Conservation (phyloP, 2,329 filamentous ascomycete species). For the Aspergillus vadensis region DNA sequence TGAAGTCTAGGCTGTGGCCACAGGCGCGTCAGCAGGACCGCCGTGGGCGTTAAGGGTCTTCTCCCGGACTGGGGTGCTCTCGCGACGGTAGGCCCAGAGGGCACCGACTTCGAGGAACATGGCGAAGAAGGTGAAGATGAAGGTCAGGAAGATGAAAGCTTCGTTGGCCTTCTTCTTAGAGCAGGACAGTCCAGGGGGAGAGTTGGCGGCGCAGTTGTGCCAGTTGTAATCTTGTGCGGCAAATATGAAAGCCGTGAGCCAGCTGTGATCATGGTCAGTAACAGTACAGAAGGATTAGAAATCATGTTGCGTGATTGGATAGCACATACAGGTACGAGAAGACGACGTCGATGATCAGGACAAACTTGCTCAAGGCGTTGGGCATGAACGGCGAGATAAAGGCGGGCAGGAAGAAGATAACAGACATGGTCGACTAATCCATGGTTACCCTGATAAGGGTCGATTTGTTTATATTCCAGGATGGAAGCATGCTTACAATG, state of each 20-base stretch:
- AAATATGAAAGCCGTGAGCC: constrained; percentile 54
- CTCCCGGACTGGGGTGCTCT: constrained; percentile 25
- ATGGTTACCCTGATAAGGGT: constrained; percentile 8
- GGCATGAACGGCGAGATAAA: constrained; percentile 46
- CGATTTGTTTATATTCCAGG: not conserved
- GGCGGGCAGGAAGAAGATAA: constrained; percentile 47
- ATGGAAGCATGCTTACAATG: constrained; percentile 37
- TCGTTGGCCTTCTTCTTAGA: constrained; percentile 44
- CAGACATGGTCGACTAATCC: constrained; percentile 34
- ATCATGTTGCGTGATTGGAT: too few species aligned
- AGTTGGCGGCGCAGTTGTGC: constrained; percentile 31
- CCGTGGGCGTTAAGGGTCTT: constrained; percentile 25
- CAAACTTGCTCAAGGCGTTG: constrained; percentile 37
- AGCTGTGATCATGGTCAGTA: constrained; percentile 29
- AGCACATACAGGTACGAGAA: constrained; percentile 50
- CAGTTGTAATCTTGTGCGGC: constrained; percentile 48
- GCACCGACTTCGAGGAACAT: constrained; percentile 41
- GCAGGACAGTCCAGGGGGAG: constrained; percentile 39
- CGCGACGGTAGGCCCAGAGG: constrained; percentile 38
- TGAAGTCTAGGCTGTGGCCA: constrained; percentile 2
- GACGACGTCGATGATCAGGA: constrained; percentile 45
- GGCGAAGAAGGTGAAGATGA: constrained; percentile 46
- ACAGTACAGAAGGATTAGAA: not conserved
- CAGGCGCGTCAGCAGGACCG: constrained; percentile 21
- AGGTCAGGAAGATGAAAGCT: constrained; percentile 49